Base-by-base conservation (phyloP, 2,329 filamentous ascomycete genomes). In the Westerdykella sp. region DNA sequence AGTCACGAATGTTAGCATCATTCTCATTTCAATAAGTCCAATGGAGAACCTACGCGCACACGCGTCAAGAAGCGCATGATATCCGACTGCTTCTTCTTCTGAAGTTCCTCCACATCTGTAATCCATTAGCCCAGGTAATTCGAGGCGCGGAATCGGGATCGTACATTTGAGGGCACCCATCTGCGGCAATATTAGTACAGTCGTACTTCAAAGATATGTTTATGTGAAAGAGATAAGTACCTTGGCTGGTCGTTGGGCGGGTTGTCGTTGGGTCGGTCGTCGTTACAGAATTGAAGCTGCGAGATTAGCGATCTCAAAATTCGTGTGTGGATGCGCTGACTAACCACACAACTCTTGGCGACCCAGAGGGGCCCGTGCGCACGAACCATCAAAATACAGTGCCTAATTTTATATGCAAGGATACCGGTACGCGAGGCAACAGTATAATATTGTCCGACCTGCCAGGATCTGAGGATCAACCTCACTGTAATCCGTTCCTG, bases 71-170 rank as follows among this genome's bases (percentile, higher is more conserved):
- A 98, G 80, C 90, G 90, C 80, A 97, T 87, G 72, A 98, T 86
- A 83, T 98, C 93, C 75, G 88, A 95, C 85, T 98, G 93, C 89
- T 98, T 98, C 88, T 95, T 96, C 89, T 98, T 97, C 77, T 96
- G 89, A 80, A 98, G 86, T 84, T 98, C 93, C 84, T 98, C 94
- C 79, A 98, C 88, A 81, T 69, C 58, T 62, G 41, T 39, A 28
- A 37, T 40, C 39, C 13, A 50, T 61, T 50, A 61, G 54, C 46
- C 34, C 42, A 38, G 37, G 39, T 28, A 23, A 35, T 39, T 43
- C 28, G 42, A 37, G 40, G 14, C 9, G 32, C 32, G 32, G 32
- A 35, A 6, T 35, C 32, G 15, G 5, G 13, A 35, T 13, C 56
- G 48, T 55, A 62, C 58, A 98, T 81, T 98, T 98, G 77, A 96